Evolutionary conservation across 495 filamentous ascomycete genomes (phyloP), one percentile per base, ranked within the genome.

Genomic region (Penicillium bialowiezense): DNA sequence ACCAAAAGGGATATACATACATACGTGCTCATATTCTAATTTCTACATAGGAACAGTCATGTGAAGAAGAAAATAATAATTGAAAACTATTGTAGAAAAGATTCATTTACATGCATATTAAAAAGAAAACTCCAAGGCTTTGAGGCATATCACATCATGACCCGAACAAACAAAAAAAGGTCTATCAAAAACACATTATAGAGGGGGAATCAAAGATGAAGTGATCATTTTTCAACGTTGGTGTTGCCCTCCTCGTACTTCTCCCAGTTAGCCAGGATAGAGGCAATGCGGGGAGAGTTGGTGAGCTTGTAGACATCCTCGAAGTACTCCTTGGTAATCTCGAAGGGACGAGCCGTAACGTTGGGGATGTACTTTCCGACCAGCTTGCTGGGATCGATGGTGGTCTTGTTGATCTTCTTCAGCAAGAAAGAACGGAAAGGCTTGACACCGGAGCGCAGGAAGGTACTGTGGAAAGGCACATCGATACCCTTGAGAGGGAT

Each of bases 361-460:
- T 98, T 98, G 54, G 93, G 93, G 51, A 98, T 97, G 75, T 98
- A 98, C 76, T 98, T 98, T 47, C 93, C 95, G 55, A 98, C 73
- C 56, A 98, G 71, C 75, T 97, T 98, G 73, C 87, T 84, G 13
- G 93, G 93, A 61, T 98, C 93, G 64, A 98, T 97, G 35, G 87
- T 92, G 15, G 89, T 96, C 79, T 95, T 93, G 77, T 97, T 87
- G 78, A 98, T 97, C 79, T 98, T 98, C 88, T 97, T 97, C 52
- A 97, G 84, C 59, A 98, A 71, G 78, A 98, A 97, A 41, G 81
- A 88, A 44, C 93, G 81, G 89, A 98, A 98, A 34, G 93, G 93
- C 76, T 98, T 98, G 68, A 98, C 93, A 58, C 93, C 93, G 17
- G 89, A 95, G 15, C 93, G 86, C 68, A 98, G 74, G 81, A 97